These are phyloP conservation scores for Harrya chromipes DNA, from an alignment of 768 basidiomycete species.

Conservation along the genomic window DNA sequence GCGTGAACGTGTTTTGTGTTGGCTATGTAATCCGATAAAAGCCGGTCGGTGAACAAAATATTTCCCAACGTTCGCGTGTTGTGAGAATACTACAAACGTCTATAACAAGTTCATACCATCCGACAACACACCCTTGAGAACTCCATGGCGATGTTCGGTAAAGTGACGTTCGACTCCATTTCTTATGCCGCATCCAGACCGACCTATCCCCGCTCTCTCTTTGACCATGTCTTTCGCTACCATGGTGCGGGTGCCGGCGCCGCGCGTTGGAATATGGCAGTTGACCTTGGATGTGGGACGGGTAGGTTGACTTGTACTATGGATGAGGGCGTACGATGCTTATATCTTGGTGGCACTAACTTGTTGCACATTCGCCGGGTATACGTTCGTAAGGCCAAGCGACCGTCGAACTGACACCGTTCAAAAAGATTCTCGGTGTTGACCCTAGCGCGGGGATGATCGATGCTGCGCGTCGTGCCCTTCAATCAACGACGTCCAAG, in stretches of 20 bases:
- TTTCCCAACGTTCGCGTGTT: no score
- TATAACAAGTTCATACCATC: no score
- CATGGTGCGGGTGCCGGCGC: slow-evolving; percentile 35
- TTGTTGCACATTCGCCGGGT: no score
- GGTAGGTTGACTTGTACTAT: slow-evolving; percentile 44
- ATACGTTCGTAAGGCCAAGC: slow-evolving; percentile 55
- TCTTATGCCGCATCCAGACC: slow-evolving; percentile 69
- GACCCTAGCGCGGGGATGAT: slow-evolving; percentile 80
- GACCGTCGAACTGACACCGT: slow-evolving; percentile 53
- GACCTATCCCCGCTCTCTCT: slow-evolving; percentile 66
- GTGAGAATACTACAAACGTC: no score
- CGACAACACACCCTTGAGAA: neutral
- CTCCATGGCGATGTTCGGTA: slow-evolving; percentile 69
- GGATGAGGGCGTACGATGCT: no score
- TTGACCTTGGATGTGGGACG: slow-evolving; percentile 86
- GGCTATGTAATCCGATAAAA: no score
- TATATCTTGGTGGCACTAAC: no score
- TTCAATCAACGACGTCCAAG: neutral
- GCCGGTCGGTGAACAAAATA: no score
- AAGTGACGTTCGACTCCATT: slow-evolving; percentile 62
- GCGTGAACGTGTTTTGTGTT: no score
- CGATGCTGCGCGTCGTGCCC: slow-evolving; percentile 40
- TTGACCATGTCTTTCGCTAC: slow-evolving; percentile 58
- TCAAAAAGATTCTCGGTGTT: slow-evolving; percentile 60
- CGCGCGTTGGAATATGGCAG: slow-evolving; percentile 50